Conservation (phyloP, 495 filamentous ascomycete species). For the Penicillium paradoxum region DNA sequence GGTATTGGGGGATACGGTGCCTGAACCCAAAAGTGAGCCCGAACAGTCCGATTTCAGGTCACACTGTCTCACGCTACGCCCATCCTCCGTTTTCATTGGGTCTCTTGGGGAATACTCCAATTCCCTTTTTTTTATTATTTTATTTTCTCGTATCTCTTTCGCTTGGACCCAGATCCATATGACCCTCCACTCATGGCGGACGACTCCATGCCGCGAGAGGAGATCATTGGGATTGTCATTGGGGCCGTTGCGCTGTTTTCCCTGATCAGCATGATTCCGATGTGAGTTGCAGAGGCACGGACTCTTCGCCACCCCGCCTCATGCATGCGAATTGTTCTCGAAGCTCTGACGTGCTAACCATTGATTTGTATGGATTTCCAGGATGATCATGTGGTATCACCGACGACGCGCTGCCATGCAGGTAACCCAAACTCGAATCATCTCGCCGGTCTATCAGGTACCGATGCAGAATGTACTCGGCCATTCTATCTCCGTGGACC, state of each 20-base stretch:
- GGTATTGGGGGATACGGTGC: neutral
- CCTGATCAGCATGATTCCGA: constrained; percentile 30
- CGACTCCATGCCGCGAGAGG: constrained; percentile 19
- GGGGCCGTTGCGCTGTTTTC: constrained; percentile 30
- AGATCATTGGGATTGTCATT: constrained; percentile 34
- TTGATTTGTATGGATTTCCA: constrained; percentile 7
- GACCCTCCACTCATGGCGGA: constrained; percentile 22
- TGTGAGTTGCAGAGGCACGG: constrained; percentile 25
- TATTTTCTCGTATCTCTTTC: constrained; percentile 13
- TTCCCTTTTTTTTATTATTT: neutral
- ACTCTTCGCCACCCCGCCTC: constrained; percentile 15
- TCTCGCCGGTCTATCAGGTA: constrained; percentile 2
- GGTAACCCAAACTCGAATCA: constrained; percentile 1
- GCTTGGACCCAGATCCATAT: constrained; percentile 10
- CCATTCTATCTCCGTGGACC: constrained; percentile 19
- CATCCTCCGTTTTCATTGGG: neutral
- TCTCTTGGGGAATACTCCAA: neutral
- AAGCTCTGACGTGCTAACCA: constrained; percentile 7
- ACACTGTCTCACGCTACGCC: neutral
- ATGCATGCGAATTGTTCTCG: constrained; percentile 16
- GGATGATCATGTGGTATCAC: constrained; percentile 25
- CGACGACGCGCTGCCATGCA: constrained; percentile 17
- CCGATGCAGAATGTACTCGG: constrained; percentile 6
- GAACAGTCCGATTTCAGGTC: constrained; percentile 9
- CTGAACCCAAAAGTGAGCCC: constrained; percentile 3